phyloP scores from a whole-genome alignment of 352 stramenopile species.

The Globisporangium spinosum region DNA sequence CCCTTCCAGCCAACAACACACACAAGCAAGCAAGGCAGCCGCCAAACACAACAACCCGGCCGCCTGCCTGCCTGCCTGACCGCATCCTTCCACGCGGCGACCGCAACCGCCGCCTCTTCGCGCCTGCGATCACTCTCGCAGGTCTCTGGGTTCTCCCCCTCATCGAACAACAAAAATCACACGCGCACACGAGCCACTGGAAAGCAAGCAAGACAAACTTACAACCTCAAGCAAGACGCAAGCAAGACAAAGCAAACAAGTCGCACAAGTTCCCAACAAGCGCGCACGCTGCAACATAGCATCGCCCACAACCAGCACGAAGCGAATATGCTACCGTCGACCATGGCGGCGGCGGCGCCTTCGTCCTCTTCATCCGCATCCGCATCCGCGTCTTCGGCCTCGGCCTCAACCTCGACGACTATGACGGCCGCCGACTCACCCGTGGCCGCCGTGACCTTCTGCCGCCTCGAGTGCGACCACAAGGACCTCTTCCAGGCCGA shows the following conservation, averaged over 20 bases:
- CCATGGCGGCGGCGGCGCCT: background rate
- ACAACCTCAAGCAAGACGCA: background rate
- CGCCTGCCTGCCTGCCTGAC: background rate
- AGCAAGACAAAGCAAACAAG: background rate
- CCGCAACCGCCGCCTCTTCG: slow-evolving; percentile 2
- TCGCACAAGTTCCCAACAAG: background rate
- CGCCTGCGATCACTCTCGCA: background rate
- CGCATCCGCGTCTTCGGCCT: background rate
- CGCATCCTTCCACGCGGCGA: background rate
- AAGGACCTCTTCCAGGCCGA: slow-evolving; percentile 55
- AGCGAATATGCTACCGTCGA: background rate
- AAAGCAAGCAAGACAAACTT: background rate
- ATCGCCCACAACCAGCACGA: background rate
- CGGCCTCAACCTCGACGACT: background rate
- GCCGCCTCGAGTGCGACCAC: slow-evolving; percentile 60
- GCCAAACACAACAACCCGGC: background rate
- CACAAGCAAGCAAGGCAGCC: background rate
- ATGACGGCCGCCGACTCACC: slow-evolving; percentile 8
- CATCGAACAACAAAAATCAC: slow-evolving; percentile 14
- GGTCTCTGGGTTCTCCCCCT: background rate
- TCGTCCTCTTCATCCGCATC: background rate
- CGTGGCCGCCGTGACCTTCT: slow-evolving; percentile 41
- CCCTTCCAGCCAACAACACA: background rate
- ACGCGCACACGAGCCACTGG: background rate
- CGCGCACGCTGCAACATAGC: background rate